Evolutionary conservation across 1,284 basidiomycete species (phyloP).

Genomic region (Boletus smithii): DNA sequence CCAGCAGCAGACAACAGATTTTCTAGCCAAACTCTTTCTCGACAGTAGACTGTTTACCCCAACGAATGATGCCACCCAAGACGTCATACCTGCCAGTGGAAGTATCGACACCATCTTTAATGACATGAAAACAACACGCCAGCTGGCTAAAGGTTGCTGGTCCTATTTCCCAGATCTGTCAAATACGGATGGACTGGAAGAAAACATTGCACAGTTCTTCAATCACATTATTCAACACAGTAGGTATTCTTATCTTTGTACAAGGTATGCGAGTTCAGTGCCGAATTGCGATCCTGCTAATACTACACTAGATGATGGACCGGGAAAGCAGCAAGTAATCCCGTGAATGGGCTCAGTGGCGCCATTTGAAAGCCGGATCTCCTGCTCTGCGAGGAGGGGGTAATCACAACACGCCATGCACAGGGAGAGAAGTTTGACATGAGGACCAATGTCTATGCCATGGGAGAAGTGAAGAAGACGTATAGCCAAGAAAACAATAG

Average conservation of each 20-base stretch:
- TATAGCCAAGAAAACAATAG: background rate
- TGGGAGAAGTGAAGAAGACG: slow-evolving; percentile 3
- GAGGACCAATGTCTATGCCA: background rate
- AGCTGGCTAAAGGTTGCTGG: no score
- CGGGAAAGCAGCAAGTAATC: background rate
- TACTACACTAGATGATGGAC: background rate
- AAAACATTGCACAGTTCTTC: no score
- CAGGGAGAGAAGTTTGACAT: background rate
- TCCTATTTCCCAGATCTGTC: no score
- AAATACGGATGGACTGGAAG: no score
- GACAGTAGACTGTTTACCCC: background rate
- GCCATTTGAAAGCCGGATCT: slow-evolving; percentile 1
- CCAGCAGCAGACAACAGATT: background rate
- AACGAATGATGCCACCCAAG: background rate
- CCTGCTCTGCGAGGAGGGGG: background rate
- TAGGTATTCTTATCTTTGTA: no score
- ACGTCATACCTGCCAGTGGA: no score
- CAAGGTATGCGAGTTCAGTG: no score
- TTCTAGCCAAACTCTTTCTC: background rate
- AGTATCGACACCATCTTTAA: no score
- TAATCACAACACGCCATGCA: background rate
- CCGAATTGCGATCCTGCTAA: background rate
- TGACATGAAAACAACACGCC: no score
- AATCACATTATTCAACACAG: no score
- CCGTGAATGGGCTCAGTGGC: background rate